Evolutionary conservation across 2,329 filamentous ascomycete species (phyloP).

Genomic region (Proliferodiscus dingleyae): DNA sequence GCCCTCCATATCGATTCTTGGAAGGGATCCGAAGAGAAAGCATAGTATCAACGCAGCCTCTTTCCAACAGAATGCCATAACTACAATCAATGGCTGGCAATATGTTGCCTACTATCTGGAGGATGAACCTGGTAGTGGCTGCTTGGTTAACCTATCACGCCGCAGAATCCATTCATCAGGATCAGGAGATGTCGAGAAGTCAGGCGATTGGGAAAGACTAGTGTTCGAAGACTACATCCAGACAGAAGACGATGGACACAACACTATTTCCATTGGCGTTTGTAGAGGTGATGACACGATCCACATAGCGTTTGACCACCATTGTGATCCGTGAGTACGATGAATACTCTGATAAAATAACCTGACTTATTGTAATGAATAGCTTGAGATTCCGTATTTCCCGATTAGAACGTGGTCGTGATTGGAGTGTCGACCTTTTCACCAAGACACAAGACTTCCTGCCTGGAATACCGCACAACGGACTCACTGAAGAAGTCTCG

Average conservation of each 20-base stretch:
- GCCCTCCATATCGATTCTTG: conserved; percentile 17
- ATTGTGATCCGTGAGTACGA: conserved; percentile 21
- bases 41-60: conserved; percentile 25
- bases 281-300: conserved; percentile 24
- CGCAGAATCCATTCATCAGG: neutral
- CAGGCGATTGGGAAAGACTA: conserved; percentile 16
- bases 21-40: conserved; percentile 15
- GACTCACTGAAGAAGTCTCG: conserved; percentile 21
- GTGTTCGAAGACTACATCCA: conserved; percentile 23
- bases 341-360: neutral
- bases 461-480: conserved; percentile 17
- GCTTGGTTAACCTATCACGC: conserved; percentile 17
- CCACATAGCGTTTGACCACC: conserved; percentile 25
- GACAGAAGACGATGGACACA: conserved; percentile 23
- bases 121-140: conserved; percentile 1
- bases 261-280: conserved; percentile 23
- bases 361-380: neutral
- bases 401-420: neutral
- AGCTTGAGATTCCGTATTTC: conserved; percentile 23
- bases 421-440: conserved; percentile 19
- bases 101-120: conserved; percentile 24
- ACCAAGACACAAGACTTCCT: conserved; percentile 16
- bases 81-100: conserved; percentile 20
- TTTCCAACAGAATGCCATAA: conserved; percentile 25
- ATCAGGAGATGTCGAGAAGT: neutral